phyloP scores from a whole-genome alignment of 2,329 filamentous ascomycete genomes.

The Colletotrichum simmondsii region DNA sequence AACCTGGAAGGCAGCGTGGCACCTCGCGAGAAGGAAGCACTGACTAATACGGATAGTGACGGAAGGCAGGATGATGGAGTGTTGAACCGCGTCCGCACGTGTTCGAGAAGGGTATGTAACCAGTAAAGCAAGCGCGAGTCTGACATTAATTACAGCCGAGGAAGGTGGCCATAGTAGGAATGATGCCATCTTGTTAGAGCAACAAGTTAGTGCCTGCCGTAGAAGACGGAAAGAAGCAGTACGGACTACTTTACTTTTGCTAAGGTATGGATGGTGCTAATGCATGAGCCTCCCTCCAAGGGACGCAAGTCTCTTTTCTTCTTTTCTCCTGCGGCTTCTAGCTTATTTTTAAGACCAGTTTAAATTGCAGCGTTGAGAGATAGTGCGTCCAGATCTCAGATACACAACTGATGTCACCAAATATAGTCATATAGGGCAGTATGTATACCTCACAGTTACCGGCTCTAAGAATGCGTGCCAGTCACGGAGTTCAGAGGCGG shows the following conservation, averaged over 20 bases:
- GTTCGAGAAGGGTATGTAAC: background rate
- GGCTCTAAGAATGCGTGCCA: background rate
- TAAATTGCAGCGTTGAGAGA: background rate
- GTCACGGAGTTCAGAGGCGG: background rate
- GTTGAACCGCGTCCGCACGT: background rate
- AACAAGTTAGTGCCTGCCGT: background rate
- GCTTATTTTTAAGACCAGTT: background rate
- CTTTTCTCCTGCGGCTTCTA: background rate
- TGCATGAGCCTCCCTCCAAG: background rate
- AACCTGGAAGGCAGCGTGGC: background rate
- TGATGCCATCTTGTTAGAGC: background rate
- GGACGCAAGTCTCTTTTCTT: background rate
- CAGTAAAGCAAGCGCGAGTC: constrained; percentile 6
- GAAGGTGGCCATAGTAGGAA: background rate
- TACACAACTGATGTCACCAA: background rate
- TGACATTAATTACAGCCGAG: background rate
- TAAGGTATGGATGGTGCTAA: no score
- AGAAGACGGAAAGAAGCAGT: background rate
- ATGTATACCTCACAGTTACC: no score
- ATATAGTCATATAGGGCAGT: background rate
- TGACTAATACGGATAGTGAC: background rate
- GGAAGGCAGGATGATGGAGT: background rate
- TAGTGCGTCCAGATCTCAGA: background rate
- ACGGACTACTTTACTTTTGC: no score
- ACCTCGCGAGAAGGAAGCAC: background rate